These are phyloP conservation scores for Plenodomus tracheiphilus DNA, from an alignment of 2,329 filamentous ascomycete genomes.

Conservation along the genomic window DNA sequence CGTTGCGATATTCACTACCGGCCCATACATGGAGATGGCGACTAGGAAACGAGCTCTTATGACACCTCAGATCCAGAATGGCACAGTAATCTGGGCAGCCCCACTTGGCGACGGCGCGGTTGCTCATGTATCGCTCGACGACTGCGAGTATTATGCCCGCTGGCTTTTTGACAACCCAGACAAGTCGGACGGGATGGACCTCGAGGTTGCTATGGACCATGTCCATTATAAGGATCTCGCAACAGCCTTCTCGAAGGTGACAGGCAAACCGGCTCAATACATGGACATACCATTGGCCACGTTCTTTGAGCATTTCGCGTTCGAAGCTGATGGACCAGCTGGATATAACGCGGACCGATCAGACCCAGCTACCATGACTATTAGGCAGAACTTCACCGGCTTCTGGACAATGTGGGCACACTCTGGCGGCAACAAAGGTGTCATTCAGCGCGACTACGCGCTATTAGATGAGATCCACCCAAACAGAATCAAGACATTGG, in stretches of 20 bases:
- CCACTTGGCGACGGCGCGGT: neutral
- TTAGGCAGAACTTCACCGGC: slow-evolving; percentile 46
- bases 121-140: slow-evolving; percentile 22
- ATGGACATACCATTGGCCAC: slow-evolving; percentile 10
- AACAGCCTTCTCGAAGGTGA: slow-evolving; percentile 36
- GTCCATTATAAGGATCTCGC: slow-evolving; percentile 34
- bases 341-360: neutral
- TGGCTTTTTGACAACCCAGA: slow-evolving; percentile 35
- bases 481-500: slow-evolving; percentile 44
- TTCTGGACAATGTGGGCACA: slow-evolving; percentile 47
- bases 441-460: slow-evolving; percentile 53
- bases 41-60: slow-evolving; percentile 13
- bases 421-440: slow-evolving; percentile 22
- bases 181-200: slow-evolving; percentile 27
- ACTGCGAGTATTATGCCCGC: slow-evolving; percentile 31
- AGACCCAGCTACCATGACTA: neutral
- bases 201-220: slow-evolving; percentile 33
- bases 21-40: slow-evolving; percentile 36
- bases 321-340: neutral
- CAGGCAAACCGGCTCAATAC: slow-evolving; percentile 34
- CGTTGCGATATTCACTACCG: slow-evolving; percentile 32
- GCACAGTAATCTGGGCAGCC: neutral
- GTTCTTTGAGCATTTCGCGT: neutral
- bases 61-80: neutral
- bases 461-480: slow-evolving; percentile 59